These are phyloP conservation scores for Phellopilus nigrolimitatus DNA, from an alignment of 1,284 basidiomycete genomes.

Conservation along the genomic window DNA sequence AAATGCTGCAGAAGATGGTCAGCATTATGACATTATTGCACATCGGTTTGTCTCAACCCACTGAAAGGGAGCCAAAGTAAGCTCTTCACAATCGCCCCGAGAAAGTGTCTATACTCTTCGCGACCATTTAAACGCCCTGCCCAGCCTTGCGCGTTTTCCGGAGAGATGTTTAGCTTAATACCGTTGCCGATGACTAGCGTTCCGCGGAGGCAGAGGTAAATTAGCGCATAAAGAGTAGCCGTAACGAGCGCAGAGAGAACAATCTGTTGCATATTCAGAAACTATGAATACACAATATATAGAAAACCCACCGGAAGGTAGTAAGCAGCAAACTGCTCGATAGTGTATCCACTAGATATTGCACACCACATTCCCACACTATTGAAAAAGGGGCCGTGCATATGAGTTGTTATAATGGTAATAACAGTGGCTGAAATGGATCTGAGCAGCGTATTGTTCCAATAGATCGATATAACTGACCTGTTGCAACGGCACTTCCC, in stretches of 20 bases:
- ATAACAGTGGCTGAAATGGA: constrained; percentile 20
- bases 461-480: constrained; percentile 36
- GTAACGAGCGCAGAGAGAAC: constrained; percentile 51
- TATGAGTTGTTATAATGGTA: constrained; percentile 30
- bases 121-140: constrained; percentile 35
- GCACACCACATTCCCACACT: constrained; percentile 18
- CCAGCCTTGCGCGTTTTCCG: constrained; percentile 31
- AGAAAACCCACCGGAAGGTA: constrained; percentile 20
- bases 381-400: constrained; percentile 20
- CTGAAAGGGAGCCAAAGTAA: constrained; percentile 65
- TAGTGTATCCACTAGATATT: constrained; percentile 17
- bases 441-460: constrained; percentile 21
- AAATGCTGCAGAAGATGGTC: constrained; percentile 3
- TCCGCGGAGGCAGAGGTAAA: constrained; percentile 53
- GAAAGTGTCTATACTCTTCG: constrained; percentile 54
- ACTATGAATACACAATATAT: not conserved
- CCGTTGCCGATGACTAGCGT: constrained; percentile 40
- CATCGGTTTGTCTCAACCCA: constrained; percentile 29
- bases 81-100: constrained; percentile 51
- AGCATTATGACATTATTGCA: not conserved
- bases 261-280: constrained; percentile 37
- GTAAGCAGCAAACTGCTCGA: constrained; percentile 20
- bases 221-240: constrained; percentile 49
- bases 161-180: constrained; percentile 44
- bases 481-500: constrained; percentile 41